Base-by-base conservation (phyloP, 768 basidiomycete species). In the Kwoniella sp. region DNA sequence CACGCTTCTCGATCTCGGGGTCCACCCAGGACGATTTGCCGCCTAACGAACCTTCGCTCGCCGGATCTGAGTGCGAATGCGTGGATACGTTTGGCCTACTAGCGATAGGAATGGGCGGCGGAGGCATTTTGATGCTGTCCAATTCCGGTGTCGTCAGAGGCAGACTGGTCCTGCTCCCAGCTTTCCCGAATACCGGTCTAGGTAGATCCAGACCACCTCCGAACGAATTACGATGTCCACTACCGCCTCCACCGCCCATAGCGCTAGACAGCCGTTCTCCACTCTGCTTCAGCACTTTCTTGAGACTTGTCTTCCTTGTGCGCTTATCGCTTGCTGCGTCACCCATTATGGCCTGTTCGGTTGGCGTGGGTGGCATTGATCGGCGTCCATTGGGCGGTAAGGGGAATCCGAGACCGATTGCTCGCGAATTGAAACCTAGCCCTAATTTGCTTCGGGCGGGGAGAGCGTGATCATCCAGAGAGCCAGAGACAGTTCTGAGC, bases 1-100 rank as follows among this genome's bases (percentile, higher is more conserved):
- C 87, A 75, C 93, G 92, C 73, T 87, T 86, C 77, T 90, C 89
- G 28, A 80, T 77, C 65, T 77, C 79, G 28, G 73, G 79, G 30
- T 73, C 75, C 0, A 67, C 68, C 52, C 56, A 52, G 5, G 66
- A 68, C 12, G 41, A 45, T 3, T 45, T 45, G 8, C 8, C 20
- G 4, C 17, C 41, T 9, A 4, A 11, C 41, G 11, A 20, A 3
- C 41, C 41, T 45, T 45, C 41, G 15, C n/a, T n/a, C n/a, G n/a
- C n/a, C n/a, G 41, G 7, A 34, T 34, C 34, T 34, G 34, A 7
- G 20, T 17, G 9, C 11, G 51, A 17, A 29, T 9, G 5, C n/a
- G 9, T 13, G 29, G 17, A 48, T 38, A 41, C n/a, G 29, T 31
- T 63, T 11, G 61, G 61, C 41, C 22, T 63, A 25, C 55, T 20